phyloP scores from a whole-genome alignment of 1,284 basidiomycete genomes.

The Cryptococcus depauperatus region DNA sequence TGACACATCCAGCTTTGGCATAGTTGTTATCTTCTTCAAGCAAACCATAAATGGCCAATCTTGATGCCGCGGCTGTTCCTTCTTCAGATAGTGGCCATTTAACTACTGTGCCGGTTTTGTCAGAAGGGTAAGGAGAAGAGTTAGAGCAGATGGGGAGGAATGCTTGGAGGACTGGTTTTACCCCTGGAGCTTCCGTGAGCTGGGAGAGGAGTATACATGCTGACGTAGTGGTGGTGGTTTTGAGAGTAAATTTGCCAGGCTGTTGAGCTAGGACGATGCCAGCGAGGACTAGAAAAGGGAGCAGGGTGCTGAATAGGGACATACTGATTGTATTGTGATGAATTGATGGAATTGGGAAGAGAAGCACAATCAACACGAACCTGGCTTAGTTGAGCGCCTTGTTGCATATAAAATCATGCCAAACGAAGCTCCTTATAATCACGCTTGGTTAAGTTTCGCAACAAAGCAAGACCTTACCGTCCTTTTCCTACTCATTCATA shows the following conservation, averaged over 20 bases:
- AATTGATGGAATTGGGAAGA: too few species aligned
- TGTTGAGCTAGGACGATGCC: neutral
- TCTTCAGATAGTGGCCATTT: neutral
- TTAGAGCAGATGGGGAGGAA: slow-evolving; percentile 3
- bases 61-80: neutral
- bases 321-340: too few species aligned
- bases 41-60: slow-evolving; percentile 3
- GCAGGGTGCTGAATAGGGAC: neutral
- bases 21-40: neutral
- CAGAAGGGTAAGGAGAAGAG: neutral
- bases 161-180: neutral
- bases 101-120: neutral
- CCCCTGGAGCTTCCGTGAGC: neutral
- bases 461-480: too few species aligned
- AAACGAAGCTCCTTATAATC: too few species aligned
- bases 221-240: neutral
- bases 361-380: too few species aligned
- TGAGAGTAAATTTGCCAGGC: slow-evolving; percentile 4
- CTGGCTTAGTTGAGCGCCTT: too few species aligned
- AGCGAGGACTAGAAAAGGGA: neutral
- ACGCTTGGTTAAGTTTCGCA: too few species aligned
- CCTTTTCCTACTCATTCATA: too few species aligned
- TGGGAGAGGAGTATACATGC: slow-evolving; percentile 3
- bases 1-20: slow-evolving; percentile 4
- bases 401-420: too few species aligned